Conservation (phyloP, 176 grass and related monocot genomes). For the Oryza officinalis region DNA sequence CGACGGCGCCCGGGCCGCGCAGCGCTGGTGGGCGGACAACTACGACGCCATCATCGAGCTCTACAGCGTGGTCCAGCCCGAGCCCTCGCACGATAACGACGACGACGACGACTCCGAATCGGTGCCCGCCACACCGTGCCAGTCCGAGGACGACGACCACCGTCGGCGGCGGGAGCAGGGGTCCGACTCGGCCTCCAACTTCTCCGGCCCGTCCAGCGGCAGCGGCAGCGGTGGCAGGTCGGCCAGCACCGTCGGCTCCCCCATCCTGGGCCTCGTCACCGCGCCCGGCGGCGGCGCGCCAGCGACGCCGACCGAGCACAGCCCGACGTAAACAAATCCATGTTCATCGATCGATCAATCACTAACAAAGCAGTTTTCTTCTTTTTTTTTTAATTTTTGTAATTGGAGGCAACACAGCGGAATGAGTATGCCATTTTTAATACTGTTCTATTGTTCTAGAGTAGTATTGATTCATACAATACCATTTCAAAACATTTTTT, state of each 20-base stretch:
- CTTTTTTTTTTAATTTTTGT: not conserved
- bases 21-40: conserved; percentile 68
- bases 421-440: not conserved
- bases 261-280: conserved; percentile 52
- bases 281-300: conserved; percentile 5
- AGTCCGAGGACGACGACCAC: conserved; percentile 63
- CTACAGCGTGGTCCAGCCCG: conserved; percentile 61
- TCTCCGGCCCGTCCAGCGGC: conserved; percentile 47
- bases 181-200: conserved; percentile 39
- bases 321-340: not conserved
- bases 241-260: conserved; percentile 48
- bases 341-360: not conserved
- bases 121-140: conserved; percentile 47
- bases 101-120: conserved; percentile 25
- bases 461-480: not conserved
- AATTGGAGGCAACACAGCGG: not conserved
- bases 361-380: not conserved
- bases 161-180: conserved; percentile 20
- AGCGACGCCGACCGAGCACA: not conserved
- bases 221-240: conserved; percentile 42
- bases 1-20: conserved; percentile 52
- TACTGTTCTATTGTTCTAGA: not conserved
- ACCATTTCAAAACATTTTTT: not conserved
- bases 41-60: conserved; percentile 65
- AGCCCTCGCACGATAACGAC: not conserved